phyloP scores from a whole-genome alignment of 1,284 basidiomycete genomes.

The Polyporus tsugae region DNA sequence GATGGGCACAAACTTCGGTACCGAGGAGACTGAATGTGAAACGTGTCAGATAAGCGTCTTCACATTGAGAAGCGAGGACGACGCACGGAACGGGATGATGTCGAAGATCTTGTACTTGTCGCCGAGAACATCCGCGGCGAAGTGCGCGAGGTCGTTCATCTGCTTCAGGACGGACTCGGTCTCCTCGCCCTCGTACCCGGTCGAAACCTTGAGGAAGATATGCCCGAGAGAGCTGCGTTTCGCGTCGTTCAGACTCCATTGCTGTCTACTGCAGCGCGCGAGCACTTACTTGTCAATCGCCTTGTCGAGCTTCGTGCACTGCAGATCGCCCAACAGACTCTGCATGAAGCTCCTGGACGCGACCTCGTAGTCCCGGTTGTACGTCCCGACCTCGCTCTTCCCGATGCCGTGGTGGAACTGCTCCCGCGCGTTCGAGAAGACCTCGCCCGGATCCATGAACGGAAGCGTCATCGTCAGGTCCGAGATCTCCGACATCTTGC shows the following conservation, averaged over 20 bases:
- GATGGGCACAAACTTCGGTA: constrained; percentile 47
- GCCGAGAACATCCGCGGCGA: constrained; percentile 38
- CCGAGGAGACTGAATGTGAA: constrained; percentile 36
- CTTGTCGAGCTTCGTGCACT: constrained; percentile 19
- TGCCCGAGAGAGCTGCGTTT: constrained; percentile 26
- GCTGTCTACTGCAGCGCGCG: not conserved
- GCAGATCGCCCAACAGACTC: constrained; percentile 22
- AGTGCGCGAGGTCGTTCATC: constrained; percentile 37
- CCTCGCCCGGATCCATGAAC: constrained; percentile 35
- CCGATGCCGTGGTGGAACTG: constrained; percentile 34
- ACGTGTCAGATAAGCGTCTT: not conserved
- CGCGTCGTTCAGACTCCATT: not conserved
- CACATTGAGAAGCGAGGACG: not conserved
- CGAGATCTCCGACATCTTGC: constrained; percentile 32
- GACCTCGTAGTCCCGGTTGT: constrained; percentile 30
- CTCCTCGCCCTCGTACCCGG: constrained; percentile 31
- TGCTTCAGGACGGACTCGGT: constrained; percentile 33
- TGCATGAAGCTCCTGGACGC: constrained; percentile 26
- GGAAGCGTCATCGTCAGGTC: constrained; percentile 33
- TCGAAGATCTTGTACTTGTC: constrained; percentile 42
- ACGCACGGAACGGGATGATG: constrained; percentile 38
- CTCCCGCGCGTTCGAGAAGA: constrained; percentile 30
- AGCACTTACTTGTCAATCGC: constrained; percentile 26
- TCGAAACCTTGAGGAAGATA: constrained; percentile 33
- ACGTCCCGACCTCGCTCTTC: constrained; percentile 19